Conservation (phyloP, 306 rosid genomes). For the Cucurbita maxima region DNA sequence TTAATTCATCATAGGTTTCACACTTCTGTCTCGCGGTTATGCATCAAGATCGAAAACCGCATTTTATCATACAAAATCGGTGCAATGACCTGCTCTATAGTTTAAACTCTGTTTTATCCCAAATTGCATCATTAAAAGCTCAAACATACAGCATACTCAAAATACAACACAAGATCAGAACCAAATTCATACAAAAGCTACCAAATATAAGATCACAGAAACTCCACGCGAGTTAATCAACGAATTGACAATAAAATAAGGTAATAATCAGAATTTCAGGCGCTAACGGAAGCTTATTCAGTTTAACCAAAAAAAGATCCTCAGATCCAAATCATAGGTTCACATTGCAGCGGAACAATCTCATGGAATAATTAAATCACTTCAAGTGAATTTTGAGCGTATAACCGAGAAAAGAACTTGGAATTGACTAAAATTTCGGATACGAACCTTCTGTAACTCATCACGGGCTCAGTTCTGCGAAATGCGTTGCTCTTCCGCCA, state of each 20-base stretch:
- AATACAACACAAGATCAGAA: background rate
- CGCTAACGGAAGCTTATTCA: background rate
- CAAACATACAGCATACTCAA: background rate
- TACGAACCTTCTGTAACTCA: slow-evolving; percentile 87
- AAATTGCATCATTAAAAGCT: background rate
- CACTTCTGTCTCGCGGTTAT: background rate
- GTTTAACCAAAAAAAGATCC: background rate
- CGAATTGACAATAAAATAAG: background rate
- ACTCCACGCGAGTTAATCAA: background rate
- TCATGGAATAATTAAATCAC: background rate
- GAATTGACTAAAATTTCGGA: background rate
- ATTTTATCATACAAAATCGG: background rate
- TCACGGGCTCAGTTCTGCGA: slow-evolving; percentile 8
- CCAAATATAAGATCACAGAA: background rate
- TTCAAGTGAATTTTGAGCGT: background rate
- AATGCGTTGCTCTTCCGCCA: background rate
- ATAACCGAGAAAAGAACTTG: background rate
- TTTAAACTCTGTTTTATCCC: background rate
- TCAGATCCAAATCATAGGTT: background rate
- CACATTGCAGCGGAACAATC: background rate
- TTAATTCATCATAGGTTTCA: background rate
- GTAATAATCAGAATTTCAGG: background rate
- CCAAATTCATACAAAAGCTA: background rate
- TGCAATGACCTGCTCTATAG: background rate
- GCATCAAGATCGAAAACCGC: background rate